Percentiles rank a stretch among this genome's conserved stretches.
These are phyloP conservation scores for Botryotinia narcissicola DNA, from an alignment of 2,329 filamentous ascomycete genomes.

Conservation along the genomic window DNA sequence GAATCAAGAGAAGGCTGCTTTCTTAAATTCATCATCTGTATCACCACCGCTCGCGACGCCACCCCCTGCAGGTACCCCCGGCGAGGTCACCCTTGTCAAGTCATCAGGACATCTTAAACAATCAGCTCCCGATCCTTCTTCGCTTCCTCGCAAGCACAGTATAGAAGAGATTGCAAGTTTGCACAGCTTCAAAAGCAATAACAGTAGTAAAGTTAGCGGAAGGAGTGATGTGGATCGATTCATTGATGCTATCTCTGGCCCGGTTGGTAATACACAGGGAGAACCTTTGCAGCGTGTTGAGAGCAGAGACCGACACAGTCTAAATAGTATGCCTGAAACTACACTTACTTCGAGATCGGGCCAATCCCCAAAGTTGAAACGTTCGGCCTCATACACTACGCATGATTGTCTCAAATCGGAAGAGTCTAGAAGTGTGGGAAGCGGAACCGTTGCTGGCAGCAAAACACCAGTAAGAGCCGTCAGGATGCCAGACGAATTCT, in stretches of 20 bases:
- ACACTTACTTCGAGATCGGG: not conserved
- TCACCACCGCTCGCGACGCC: constrained; percentile 20
- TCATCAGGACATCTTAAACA: constrained; percentile 39
- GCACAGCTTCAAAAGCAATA: constrained; percentile 33
- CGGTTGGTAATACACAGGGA: constrained; percentile 46
- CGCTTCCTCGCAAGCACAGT: constrained; percentile 25
- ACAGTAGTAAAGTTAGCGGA: constrained; percentile 32
- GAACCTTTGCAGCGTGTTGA: constrained; percentile 34
- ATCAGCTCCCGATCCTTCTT: not conserved
- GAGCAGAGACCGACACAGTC: constrained; percentile 27
- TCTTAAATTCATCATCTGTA: not conserved
- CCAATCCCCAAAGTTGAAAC: constrained; percentile 21
- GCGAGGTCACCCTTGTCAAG: constrained; percentile 63
- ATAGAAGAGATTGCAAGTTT: constrained; percentile 31
- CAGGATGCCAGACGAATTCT: constrained; percentile 46
- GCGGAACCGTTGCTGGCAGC: constrained; percentile 42
- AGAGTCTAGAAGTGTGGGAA: constrained; percentile 41
- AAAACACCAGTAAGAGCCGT: constrained; percentile 46
- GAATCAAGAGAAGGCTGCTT: not conserved
- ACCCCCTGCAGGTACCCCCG: constrained; percentile 36
- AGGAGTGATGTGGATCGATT: constrained; percentile 66
- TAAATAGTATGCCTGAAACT: constrained; percentile 17
- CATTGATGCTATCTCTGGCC: constrained; percentile 68
- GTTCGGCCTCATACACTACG: constrained; percentile 29
- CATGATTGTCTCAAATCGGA: constrained; percentile 26